Base-by-base conservation (phyloP, 2,329 filamentous ascomycete species). In the Trichophyton equinum region DNA sequence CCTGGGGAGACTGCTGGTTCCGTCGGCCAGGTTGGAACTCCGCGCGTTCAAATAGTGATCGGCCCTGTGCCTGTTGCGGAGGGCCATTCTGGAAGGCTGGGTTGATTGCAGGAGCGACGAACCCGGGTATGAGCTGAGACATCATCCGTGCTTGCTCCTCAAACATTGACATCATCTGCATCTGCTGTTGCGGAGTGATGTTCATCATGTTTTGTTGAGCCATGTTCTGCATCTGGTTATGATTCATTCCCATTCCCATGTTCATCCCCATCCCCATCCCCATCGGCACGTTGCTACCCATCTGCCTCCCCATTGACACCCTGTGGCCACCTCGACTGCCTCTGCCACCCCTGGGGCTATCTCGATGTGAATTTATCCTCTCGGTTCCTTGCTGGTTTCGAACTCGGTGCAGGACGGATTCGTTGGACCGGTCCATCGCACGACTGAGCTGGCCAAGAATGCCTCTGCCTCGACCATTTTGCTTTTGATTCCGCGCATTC, bases 101-200 rank as follows among this genome's bases (percentile, higher is more conserved):
- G 67, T 81, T 81, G 65, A 82, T 75, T 22, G 76, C 78, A 1
- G 80, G 76, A 44, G 76, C 72, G n/a, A 79, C 76, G 53, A 79
- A 78, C 42, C 81, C 81, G 6, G 78, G 79, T 71, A 82, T 82
- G 70, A 86, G 78, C 66, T 91, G 86, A 60, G 84, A 83, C 83
- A 96, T 90, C 83, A 95, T 88, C 63, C 87, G 84, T 57, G 88
- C 89, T 70, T 95, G 89, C 70, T 95, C 88, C 74, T 95, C 89
- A 65, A 94, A 82, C 77, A 95, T 82, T 47, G 84, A 81, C 77
- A 88, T 85, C 60, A 90, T 79, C 62, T 87, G 83, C 78, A 89
- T 85, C 70, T 92, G 80, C 75, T 89, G 81, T 76, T 87, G 77
- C 72, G 83, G 76, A 74, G 75, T 84, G 78, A 87, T 82, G 67